Percentiles rank a stretch among this genome's conserved stretches.
These are phyloP conservation scores for Phytophthora hybrid DNA, from an alignment of 352 stramenopile genomes.

Conservation along the genomic window DNA sequence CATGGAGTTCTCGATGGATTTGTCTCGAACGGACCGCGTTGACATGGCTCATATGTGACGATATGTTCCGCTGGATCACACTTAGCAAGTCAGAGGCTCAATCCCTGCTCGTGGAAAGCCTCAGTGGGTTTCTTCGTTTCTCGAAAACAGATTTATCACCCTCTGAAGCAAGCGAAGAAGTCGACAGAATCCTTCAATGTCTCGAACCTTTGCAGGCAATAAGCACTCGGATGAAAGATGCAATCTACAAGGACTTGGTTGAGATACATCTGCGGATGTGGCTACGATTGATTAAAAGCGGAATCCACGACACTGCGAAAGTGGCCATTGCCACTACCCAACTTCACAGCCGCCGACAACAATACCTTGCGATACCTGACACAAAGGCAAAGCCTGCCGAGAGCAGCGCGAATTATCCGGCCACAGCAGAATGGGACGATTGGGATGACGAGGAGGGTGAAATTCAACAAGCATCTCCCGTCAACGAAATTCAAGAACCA, in stretches of 20 bases:
- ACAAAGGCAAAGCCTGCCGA: slow-evolving; percentile 8
- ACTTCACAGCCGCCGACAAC: slow-evolving; percentile 30
- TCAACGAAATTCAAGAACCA: background rate
- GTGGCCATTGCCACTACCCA: slow-evolving; percentile 6
- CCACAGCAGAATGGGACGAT: slow-evolving; percentile 47
- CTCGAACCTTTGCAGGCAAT: slow-evolving; percentile 7
- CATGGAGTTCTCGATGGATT: slow-evolving; percentile 40
- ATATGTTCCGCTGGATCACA: slow-evolving; percentile 81
- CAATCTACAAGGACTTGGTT: slow-evolving; percentile 16
- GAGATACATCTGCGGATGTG: slow-evolving; percentile 41
- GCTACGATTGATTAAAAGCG: slow-evolving; percentile 8
- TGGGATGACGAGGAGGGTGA: slow-evolving; percentile 49
- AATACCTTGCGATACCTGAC: background rate
- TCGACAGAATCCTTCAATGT: slow-evolving; percentile 7
- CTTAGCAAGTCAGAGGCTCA: slow-evolving; percentile 52
- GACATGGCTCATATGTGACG: slow-evolving; percentile 61
- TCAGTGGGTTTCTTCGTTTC: slow-evolving; percentile 39
- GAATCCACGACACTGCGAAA: background rate
- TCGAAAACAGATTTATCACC: slow-evolving; percentile 1
- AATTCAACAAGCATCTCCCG: slow-evolving; percentile 27
- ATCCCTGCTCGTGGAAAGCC: slow-evolving; percentile 38
- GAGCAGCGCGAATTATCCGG: background rate
- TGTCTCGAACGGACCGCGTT: slow-evolving; percentile 48
- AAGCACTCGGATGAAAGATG: slow-evolving; percentile 6
- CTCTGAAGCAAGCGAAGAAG: slow-evolving; percentile 20